Percentiles rank a stretch among this genome's conserved stretches.
Evolutionary conservation across 176 grass and related monocot genomes (phyloP).

Genomic region (Paspalum notatum): DNA sequence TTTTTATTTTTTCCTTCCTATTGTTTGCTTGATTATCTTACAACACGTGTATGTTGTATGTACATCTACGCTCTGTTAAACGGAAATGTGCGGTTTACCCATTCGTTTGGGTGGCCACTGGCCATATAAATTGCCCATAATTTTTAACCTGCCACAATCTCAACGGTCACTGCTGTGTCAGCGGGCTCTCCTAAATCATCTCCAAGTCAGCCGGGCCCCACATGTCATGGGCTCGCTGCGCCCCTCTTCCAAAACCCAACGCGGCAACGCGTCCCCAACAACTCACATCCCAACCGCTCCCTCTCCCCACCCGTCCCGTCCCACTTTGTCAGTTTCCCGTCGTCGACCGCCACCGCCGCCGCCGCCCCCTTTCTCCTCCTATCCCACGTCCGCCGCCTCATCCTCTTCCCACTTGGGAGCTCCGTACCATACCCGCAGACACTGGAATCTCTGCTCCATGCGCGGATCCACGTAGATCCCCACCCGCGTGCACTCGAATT

Average conservation of each 20-base stretch:
- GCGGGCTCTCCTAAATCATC: not conserved
- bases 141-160: not conserved
- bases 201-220: conserved; percentile 11
- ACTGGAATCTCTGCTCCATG: conserved; percentile 14
- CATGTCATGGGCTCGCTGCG: not conserved
- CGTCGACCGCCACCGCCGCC: conserved; percentile 5
- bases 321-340: conserved; percentile 13
- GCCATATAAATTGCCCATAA: no score
- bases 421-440: not conserved
- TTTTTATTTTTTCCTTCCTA: no score
- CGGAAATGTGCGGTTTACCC: no score
- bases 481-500: not conserved
- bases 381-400: not conserved
- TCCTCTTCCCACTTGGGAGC: not conserved
- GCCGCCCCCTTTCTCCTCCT: not conserved
- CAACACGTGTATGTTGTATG: no score
- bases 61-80: no score
- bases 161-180: not conserved
- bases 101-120: no score
- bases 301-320: not conserved
- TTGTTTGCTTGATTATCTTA: no score
- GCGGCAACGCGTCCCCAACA: conserved; percentile 36
- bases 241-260: not conserved
- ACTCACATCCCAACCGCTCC: not conserved
- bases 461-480: conserved; percentile 13